These are phyloP conservation scores for Cylindrotheca closterium DNA, from an alignment of 108 stramenopile species.

Conservation along the genomic window DNA sequence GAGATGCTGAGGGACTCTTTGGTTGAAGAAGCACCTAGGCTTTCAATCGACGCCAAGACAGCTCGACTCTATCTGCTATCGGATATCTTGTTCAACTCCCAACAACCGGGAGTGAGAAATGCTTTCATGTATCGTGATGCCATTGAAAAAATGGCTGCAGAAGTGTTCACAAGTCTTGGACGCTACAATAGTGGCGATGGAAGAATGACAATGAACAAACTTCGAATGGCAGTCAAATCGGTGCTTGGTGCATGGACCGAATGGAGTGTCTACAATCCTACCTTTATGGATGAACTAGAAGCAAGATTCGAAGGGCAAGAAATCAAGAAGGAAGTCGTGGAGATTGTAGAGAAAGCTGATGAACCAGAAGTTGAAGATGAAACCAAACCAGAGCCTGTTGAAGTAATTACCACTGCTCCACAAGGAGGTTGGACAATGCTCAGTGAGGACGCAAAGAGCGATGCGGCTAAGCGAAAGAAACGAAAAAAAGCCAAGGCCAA, in stretches of 20 bases:
- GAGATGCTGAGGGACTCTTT: slow-evolving; percentile 56
- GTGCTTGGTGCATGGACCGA: slow-evolving; percentile 84
- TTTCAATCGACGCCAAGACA: slow-evolving; percentile 60
- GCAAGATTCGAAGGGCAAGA: slow-evolving; percentile 71
- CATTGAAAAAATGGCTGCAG: slow-evolving; percentile 80
- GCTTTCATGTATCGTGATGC: slow-evolving; percentile 83
- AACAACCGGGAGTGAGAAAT: slow-evolving; percentile 85
- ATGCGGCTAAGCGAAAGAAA: too few relatives aligned
- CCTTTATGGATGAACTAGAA: slow-evolving; percentile 75
- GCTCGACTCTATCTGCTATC: slow-evolving; percentile 81
- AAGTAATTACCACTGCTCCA: slow-evolving; percentile 1
- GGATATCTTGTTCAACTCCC: slow-evolving; percentile 86
- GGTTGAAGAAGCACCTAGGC: slow-evolving; percentile 38
- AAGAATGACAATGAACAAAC: slow-evolving; percentile 71
- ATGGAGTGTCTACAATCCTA: slow-evolving; percentile 80
- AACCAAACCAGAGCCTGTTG: neutral
- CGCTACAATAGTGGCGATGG: slow-evolving; percentile 50
- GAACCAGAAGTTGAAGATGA: slow-evolving; percentile 19
- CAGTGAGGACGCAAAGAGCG: slow-evolving; percentile 4
- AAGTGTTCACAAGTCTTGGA: slow-evolving; percentile 72
- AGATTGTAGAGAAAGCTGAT: neutral
- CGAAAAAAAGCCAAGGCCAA: neutral
- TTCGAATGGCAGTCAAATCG: slow-evolving; percentile 59
- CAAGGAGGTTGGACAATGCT: slow-evolving; percentile 41
- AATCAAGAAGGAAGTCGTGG: slow-evolving; percentile 10